phyloP scores from a whole-genome alignment of 2,329 filamentous ascomycete genomes.

The Paramyrothecium roridum region DNA sequence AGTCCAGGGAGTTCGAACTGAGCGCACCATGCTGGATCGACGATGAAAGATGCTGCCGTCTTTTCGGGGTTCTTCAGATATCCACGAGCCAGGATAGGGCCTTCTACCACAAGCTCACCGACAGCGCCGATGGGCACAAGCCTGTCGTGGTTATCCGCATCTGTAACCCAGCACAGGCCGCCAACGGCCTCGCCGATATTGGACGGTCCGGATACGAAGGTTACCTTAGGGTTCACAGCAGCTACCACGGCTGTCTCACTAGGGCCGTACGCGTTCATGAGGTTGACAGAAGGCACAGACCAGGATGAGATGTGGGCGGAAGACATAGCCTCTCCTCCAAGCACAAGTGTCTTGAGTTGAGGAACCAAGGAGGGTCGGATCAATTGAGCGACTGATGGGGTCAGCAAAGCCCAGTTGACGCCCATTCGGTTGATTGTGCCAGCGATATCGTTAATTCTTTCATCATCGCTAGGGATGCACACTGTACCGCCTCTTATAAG shows the following conservation, averaged over 20 bases:
- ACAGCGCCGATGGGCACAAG: conserved; percentile 16
- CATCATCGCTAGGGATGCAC: conserved; percentile 15
- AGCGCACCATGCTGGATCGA: conserved; percentile 2
- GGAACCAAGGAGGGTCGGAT: conserved; percentile 4
- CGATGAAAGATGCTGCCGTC: conserved; percentile 6
- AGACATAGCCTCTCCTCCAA: conserved; percentile 5
- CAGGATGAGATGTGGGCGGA: conserved; percentile 1
- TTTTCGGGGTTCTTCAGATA: conserved; percentile 11
- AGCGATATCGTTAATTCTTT: conserved; percentile 9
- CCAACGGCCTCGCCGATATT: conserved; percentile 3
- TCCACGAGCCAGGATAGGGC: conserved; percentile 48
- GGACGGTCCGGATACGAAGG: neutral
- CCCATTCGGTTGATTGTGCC: conserved; percentile 3
- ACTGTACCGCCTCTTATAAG: conserved; percentile 15
- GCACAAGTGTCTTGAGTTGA: conserved; percentile 4
- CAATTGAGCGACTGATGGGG: conserved; percentile 5
- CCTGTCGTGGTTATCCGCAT: conserved; percentile 5
- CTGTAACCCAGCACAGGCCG: conserved; percentile 6
- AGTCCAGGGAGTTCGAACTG: neutral
- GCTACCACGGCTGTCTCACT: conserved; percentile 6
- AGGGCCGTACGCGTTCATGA: conserved; percentile 4
- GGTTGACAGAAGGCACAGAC: neutral
- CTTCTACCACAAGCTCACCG: conserved; percentile 43
- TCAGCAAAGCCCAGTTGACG: conserved; percentile 3
- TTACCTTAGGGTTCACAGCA: neutral